These are phyloP conservation scores for Yamadazyma sp. DNA, from an alignment of 1,139 yeast genomes.

Conservation along the genomic window DNA sequence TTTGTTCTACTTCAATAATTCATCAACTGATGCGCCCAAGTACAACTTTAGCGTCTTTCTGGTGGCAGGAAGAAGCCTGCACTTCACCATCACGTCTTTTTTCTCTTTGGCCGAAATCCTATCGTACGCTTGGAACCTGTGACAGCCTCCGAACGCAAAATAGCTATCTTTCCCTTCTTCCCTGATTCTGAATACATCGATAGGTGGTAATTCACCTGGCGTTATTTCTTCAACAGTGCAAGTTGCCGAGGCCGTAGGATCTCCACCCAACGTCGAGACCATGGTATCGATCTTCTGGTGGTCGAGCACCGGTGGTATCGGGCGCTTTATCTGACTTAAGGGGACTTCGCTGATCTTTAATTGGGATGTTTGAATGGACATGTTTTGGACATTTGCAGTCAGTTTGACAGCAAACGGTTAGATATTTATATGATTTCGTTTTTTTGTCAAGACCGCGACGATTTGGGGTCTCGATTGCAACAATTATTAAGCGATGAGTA, in stretches of 20 bases:
- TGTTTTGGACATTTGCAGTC: slow-evolving; percentile 11
- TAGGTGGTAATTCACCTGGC: slow-evolving; percentile 71
- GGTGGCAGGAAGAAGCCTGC: slow-evolving; percentile 69
- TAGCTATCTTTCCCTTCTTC: slow-evolving; percentile 61
- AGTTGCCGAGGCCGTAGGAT: slow-evolving; percentile 63
- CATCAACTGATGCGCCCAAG: slow-evolving; percentile 65
- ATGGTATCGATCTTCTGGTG: slow-evolving; percentile 69
- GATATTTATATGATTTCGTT: neutral
- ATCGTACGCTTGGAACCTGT: slow-evolving; percentile 78
- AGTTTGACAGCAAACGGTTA: neutral
- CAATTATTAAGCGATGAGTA: slow-evolving; percentile 8
- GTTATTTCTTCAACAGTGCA: slow-evolving; percentile 55
- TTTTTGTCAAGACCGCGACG: neutral
- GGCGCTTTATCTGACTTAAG: slow-evolving; percentile 64
- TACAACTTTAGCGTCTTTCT: slow-evolving; percentile 59
- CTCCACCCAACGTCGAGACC: slow-evolving; percentile 70
- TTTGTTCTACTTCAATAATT: slow-evolving; percentile 36
- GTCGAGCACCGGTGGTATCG: slow-evolving; percentile 83
- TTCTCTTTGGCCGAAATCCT: slow-evolving; percentile 23
- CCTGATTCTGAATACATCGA: slow-evolving; percentile 69
- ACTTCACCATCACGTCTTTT: slow-evolving; percentile 54
- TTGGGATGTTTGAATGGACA: slow-evolving; percentile 41
- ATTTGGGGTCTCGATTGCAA: slow-evolving; percentile 2
- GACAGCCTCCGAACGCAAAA: slow-evolving; percentile 88
- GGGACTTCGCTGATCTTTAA: slow-evolving; percentile 59